Percentiles rank a stretch among this genome's conserved stretches.
These are phyloP conservation scores for Spathaspora sp. DNA, from an alignment of 805 yeast genomes.

Conservation along the genomic window DNA sequence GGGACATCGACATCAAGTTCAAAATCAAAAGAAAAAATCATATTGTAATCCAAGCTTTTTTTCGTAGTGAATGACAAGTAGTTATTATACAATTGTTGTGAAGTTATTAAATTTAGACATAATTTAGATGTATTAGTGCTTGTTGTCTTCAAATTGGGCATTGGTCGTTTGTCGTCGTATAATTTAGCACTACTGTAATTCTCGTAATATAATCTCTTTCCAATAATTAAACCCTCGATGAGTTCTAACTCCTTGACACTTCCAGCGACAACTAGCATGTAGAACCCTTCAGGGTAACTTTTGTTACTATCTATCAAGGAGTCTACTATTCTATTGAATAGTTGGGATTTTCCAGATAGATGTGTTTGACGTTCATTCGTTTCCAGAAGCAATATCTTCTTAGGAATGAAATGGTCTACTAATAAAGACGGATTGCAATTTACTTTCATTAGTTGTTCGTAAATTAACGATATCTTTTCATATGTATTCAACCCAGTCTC, in stretches of 20 bases:
- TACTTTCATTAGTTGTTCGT: conserved; percentile 46
- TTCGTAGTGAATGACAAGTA: conserved; percentile 14
- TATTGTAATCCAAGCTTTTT: conserved; percentile 17
- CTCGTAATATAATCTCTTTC: conserved; percentile 60
- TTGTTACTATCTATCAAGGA: conserved; percentile 16
- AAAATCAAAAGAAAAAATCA: conserved; percentile 35
- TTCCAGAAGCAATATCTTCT: conserved; percentile 62
- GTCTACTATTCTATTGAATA: conserved; percentile 49
- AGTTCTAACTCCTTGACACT: conserved; percentile 70
- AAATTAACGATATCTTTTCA: conserved; percentile 40
- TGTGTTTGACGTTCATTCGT: conserved; percentile 50
- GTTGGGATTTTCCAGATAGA: conserved; percentile 58
- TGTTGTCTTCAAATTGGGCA: conserved; percentile 12
- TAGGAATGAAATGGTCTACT: conserved; percentile 77
- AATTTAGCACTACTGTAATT: conserved; percentile 66
- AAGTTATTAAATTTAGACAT: conserved; percentile 25
- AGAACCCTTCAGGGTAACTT: conserved; percentile 10
- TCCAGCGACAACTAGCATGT: conserved; percentile 49
- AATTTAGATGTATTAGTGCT: conserved; percentile 9
- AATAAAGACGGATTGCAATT: conserved; percentile 66
- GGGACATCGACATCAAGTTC: conserved; percentile 30
- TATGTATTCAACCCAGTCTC: conserved; percentile 6
- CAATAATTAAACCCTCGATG: conserved; percentile 74
- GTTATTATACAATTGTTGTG: conserved; percentile 32
- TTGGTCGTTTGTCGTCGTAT: conserved; percentile 32